Evolutionary conservation across 179 eudicot species (phyloP).

Genomic region (Sideroxylon spinosum): DNA sequence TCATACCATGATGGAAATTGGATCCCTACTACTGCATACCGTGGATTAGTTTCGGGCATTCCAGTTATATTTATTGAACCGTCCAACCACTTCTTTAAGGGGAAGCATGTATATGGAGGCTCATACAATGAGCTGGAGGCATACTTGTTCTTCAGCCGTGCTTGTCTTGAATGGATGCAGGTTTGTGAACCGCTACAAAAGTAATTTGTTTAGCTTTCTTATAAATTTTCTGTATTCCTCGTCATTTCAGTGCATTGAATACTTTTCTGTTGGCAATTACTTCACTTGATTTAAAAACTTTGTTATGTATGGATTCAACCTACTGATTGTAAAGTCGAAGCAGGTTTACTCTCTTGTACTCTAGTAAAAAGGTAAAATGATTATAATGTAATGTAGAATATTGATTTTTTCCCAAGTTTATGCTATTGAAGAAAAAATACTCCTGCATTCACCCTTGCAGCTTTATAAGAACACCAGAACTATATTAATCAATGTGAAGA

Average conservation of each 20-base stretch:
- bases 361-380: background rate
- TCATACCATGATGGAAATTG: slow-evolving; percentile 70
- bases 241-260: background rate
- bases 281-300: background rate
- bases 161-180: slow-evolving; percentile 96
- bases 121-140: slow-evolving; percentile 84
- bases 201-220: slow-evolving; percentile 12
- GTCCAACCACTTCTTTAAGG: slow-evolving; percentile 66
- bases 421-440: background rate
- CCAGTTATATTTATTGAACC: slow-evolving; percentile 71
- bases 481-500: background rate
- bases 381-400: too few species aligned
- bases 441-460: background rate
- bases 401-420: background rate
- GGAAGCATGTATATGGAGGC: slow-evolving; percentile 69
- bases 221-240: background rate
- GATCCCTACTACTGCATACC: slow-evolving; percentile 69
- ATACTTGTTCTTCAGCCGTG: slow-evolving; percentile 78
- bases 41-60: slow-evolving; percentile 64
- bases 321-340: background rate
- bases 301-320: background rate
- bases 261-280: slow-evolving; percentile 5
- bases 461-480: background rate
- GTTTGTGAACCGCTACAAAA: slow-evolving; percentile 26
- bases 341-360: background rate